phyloP scores from a whole-genome alignment of 2,329 filamentous ascomycete species.

The Stagonosporopsis tanaceti region DNA sequence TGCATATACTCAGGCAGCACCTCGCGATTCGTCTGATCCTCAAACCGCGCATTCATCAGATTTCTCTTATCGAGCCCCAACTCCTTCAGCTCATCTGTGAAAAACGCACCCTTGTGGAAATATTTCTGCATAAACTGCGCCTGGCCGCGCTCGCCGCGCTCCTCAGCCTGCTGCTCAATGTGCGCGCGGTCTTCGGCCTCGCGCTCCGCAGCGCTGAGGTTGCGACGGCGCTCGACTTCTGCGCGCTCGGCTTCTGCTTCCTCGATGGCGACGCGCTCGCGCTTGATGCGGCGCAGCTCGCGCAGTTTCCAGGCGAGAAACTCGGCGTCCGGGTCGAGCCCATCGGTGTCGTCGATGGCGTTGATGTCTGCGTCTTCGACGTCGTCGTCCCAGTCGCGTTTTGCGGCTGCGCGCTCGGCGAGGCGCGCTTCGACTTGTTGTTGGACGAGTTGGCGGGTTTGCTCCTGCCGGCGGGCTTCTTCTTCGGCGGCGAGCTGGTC shows the following conservation, averaged over 20 bases:
- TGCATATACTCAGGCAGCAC: slow-evolving; percentile 90
- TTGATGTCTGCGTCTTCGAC: slow-evolving; percentile 71
- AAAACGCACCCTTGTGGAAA: slow-evolving; percentile 96
- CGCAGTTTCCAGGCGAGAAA: slow-evolving; percentile 92
- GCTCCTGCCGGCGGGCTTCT: slow-evolving; percentile 69
- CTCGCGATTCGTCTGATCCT: slow-evolving; percentile 84
- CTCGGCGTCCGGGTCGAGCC: slow-evolving; percentile 84
- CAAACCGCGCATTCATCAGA: slow-evolving; percentile 85
- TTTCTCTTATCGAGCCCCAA: slow-evolving; percentile 81
- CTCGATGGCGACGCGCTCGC: slow-evolving; percentile 85
- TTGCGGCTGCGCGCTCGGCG: slow-evolving; percentile 75
- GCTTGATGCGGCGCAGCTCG: slow-evolving; percentile 86
- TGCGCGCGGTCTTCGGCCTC: slow-evolving; percentile 83
- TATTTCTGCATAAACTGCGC: slow-evolving; percentile 95
- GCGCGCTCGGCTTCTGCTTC: slow-evolving; percentile 83
- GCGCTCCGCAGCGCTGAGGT: slow-evolving; percentile 86
- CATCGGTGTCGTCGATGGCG: slow-evolving; percentile 89
- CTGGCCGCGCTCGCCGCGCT: slow-evolving; percentile 76
- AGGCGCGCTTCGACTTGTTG: slow-evolving; percentile 86
- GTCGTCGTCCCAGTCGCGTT: slow-evolving; percentile 83
- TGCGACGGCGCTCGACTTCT: slow-evolving; percentile 86
- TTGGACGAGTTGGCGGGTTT: slow-evolving; percentile 81
- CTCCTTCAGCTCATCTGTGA: slow-evolving; percentile 78
- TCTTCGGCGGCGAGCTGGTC: slow-evolving; percentile 58
- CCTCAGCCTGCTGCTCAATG: slow-evolving; percentile 79